Base-by-base conservation (phyloP, 2,329 filamentous ascomycete genomes). In the Albifimbria verrucaria region DNA sequence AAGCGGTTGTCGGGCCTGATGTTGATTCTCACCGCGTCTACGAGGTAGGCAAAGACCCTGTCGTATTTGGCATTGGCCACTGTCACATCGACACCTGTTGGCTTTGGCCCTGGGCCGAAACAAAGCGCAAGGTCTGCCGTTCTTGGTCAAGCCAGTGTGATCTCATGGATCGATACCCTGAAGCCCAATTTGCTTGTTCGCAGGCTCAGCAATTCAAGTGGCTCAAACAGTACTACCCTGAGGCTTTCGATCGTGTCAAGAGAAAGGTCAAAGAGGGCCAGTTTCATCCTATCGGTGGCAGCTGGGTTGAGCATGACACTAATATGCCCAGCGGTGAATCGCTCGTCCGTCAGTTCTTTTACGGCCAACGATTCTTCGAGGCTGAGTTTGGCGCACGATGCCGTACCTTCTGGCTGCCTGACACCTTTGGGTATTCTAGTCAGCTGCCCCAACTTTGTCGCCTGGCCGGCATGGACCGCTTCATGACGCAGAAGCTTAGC, bases 51-150 rank as follows among this genome's bases (percentile, higher is more conserved):
- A 86, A 87, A 23, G 79, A 88, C 28, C 84, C 90, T 2, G 79
- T 95, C 54, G 90, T 97, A 3, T 94, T 85, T 62, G 93, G 86
- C 32, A 93, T 97, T 59, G 94, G 94, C 1, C 91, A 99, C 69
- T 99, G 94, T 62, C 94, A 99, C 71, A 99, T 99, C 60, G 94
- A 97, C 72, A 96, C 89, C 24, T 97, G 93, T 72, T 99, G 94
- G 94, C 79, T 99, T 32, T 99, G 94, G 94, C 94, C 94, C 0
- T 99, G 92, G 83, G 94, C 89, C 10, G 94, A 99, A 76, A 97
- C 94, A 0, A 97, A 95, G 75, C 89, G 94, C 65, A 99, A 99
- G 76, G 88, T 97, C 25, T 92, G 88, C 20, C 85, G 94, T 45
- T 97, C 92, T 10, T 99, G 94, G 94, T 93, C 91, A 2, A 97